Conservation (phyloP, 495 filamentous ascomycete species). For the Podospora appendiculata region DNA sequence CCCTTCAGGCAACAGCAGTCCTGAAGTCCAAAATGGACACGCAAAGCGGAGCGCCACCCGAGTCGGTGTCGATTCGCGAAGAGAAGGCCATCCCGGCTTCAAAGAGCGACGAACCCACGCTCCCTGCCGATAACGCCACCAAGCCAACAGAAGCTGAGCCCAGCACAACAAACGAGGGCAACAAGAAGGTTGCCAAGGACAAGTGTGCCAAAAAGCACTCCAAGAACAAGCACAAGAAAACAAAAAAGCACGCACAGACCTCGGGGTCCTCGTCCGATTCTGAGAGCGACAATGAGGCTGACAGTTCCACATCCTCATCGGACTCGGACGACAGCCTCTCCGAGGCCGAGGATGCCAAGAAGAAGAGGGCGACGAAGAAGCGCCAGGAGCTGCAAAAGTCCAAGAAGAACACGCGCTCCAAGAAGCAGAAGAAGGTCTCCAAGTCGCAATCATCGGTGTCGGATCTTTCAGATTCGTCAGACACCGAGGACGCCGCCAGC, state of each 20-base stretch:
- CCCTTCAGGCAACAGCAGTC: no score
- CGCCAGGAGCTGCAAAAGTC: conserved; percentile 24
- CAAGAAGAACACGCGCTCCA: conserved; percentile 30
- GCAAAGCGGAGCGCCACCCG: conserved; percentile 5
- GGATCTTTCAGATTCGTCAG: conserved; percentile 26
- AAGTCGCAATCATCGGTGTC: conserved; percentile 1
- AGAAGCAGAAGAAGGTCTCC: conserved; percentile 16
- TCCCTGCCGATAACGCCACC: conserved; percentile 13
- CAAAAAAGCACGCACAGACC: conserved; percentile 28
- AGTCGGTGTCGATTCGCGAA: conserved; percentile 8
- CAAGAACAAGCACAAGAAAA: conserved; percentile 30
- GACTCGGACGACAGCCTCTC: conserved; percentile 18
- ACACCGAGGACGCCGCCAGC: conserved; percentile 12
- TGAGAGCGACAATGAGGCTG: conserved; percentile 20
- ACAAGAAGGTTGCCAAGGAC: conserved; percentile 27
- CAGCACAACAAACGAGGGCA: conserved; percentile 15
- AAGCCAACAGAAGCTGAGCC: conserved; percentile 12
- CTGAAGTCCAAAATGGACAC: conserved; percentile 9
- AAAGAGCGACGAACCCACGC: conserved; percentile 17
- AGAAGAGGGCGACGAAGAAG: conserved; percentile 37
- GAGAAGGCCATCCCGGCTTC: conserved; percentile 7
- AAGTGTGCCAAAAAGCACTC: conserved; percentile 31
- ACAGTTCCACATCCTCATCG: conserved; percentile 22
- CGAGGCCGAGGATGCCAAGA: conserved; percentile 26
- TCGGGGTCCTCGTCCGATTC: conserved; percentile 21